Base-by-base conservation (phyloP, 2,329 filamentous ascomycete species). In the Fusarium kyushuense region DNA sequence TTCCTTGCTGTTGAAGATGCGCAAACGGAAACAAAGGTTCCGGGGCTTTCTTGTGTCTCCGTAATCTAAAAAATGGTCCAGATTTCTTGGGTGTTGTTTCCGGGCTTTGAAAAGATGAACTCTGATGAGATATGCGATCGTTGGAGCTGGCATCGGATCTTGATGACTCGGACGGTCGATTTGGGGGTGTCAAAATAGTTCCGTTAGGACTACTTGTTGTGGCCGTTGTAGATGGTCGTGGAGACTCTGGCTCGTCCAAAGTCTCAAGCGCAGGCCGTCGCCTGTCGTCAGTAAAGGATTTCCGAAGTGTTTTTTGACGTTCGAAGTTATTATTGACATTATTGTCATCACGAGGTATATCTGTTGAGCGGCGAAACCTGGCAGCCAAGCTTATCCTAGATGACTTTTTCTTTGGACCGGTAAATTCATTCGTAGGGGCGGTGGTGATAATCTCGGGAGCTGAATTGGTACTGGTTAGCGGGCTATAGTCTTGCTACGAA, bases 361-460 rank as follows among this genome's bases (percentile, higher is more conserved):
- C 85, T 53, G 80, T 82, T 3, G 86, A 87, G 46, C 82, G 83
- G 53, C 86, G 84, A 54, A 86, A 80, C 35, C 84, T 84, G 54
- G 82, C 79, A 25, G 84, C 81, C 21, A 89, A 79, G 71, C 82
- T 85, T 64, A 88, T 81, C 40, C 87, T 83, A 32, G 86, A 84
- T 40, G 83, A 78, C 69, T 86, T 88, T 76, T 86, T 89, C 48
- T 83, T 85, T 63, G 83, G 77, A 51, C 77, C 71, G 35, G 83
- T 83, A 21, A 88, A 76, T 52, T 91, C 87, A 70, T 89, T 86
- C 11, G 94, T 96, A 12, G 96, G 94, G 17, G 94, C 92, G 13
- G 95, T 98, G 49, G 92, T 97, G 78, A 98, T 96, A 76, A 98
- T 98, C 71, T 87, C 84, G 47, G 88, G 88, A 65, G 88, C 88